A percentile compares a stretch with the other conserved stretches of the same genome.
These are phyloP conservation scores for Cucurbitaria berberidis DNA, from an alignment of 2,329 filamentous ascomycete species.

Conservation along the genomic window DNA sequence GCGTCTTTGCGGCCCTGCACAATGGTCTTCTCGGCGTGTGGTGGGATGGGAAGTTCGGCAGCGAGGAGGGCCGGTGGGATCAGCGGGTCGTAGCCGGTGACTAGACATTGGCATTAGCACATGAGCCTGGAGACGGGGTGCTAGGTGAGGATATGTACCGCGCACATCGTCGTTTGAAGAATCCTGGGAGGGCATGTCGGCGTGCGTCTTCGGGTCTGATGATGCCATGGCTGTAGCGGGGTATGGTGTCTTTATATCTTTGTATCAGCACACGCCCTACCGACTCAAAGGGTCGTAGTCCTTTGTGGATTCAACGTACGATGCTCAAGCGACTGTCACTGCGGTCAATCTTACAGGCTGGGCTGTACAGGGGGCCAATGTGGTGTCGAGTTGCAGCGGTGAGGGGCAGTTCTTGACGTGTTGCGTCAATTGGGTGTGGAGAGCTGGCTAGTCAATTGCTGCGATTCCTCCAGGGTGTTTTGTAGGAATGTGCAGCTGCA, in stretches of 20 bases:
- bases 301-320: conserved; percentile 9
- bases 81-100: conserved; percentile 91
- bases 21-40: conserved; percentile 68
- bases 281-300: neutral
- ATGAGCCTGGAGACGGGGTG: neutral
- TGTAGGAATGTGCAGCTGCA: neutral
- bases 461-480: neutral
- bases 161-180: conserved; percentile 58
- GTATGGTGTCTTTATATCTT: conserved; percentile 23
- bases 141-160: conserved; percentile 46
- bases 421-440: conserved; percentile 4
- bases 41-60: conserved; percentile 76
- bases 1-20: conserved; percentile 72
- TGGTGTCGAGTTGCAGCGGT: conserved; percentile 10
- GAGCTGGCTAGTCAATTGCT: neutral
- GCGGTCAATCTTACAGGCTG: conserved; percentile 22
- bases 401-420: conserved; percentile 9
- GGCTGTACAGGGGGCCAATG: conserved; percentile 5
- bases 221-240: conserved; percentile 20
- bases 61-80: conserved; percentile 88
- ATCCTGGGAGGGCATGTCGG: conserved; percentile 39
- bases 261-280: conserved; percentile 10
- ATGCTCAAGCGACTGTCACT: conserved; percentile 10
- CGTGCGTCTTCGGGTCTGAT: conserved; percentile 12
- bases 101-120: conserved; percentile 55